Conservation (phyloP, 768 basidiomycete genomes). For the Clitopilus passeckerianus region DNA sequence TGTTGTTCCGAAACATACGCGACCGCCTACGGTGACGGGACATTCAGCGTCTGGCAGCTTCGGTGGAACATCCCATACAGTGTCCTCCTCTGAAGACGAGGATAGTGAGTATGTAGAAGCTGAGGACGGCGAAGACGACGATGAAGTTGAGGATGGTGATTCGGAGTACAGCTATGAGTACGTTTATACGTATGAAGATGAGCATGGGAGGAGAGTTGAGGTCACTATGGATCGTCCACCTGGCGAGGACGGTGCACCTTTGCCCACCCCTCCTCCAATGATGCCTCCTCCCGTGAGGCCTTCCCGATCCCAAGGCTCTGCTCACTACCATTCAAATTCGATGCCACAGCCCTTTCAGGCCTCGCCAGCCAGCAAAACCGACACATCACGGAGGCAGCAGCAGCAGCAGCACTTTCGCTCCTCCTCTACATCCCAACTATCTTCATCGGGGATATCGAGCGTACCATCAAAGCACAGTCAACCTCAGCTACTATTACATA, state of each 20-base stretch:
- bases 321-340: neutral
- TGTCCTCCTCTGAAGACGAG: conserved; percentile 13
- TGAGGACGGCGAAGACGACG: conserved; percentile 11
- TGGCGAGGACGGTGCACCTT: neutral
- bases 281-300: neutral
- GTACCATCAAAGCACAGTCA: neutral
- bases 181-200: conserved; percentile 4
- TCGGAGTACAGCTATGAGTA: conserved; percentile 13
- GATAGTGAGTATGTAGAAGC: conserved; percentile 17
- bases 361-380: neutral
- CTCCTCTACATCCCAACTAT: neutral
- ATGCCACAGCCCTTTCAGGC: neutral
- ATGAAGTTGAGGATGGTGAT: conserved; percentile 13
- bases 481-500: neutral
- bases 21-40: neutral
- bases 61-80: neutral
- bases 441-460: neutral
- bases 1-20: neutral
- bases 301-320: neutral
- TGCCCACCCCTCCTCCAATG: neutral
- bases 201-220: neutral
- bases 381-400: neutral
- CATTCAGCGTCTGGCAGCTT: neutral
- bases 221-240: neutral
- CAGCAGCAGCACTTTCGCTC: neutral